Evolutionary conservation across 177 flowering plant genomes (phyloP), one percentile per base, ranked within the genome.

Genomic region (Tripterygium wilfordii): DNA sequence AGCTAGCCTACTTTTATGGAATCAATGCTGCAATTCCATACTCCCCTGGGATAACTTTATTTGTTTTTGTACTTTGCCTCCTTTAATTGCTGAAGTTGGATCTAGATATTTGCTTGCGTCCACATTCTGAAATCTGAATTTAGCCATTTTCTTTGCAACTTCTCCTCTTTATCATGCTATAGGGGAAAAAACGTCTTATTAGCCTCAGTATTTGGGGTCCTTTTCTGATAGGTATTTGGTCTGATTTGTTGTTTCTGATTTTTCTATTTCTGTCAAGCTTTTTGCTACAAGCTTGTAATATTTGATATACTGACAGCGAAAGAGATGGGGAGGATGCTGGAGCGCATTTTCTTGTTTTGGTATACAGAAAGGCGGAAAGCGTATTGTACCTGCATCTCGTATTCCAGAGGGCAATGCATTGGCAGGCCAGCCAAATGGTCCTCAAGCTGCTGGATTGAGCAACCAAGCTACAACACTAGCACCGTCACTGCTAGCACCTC

Each of bases 321-420:
- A 85, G 69, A 63, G 89, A 68, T 91, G 98, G 96, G 72, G 79
- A 33, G 82, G 80, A 35, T 91, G 90, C 58, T 80, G 56, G 75
- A 67, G 75, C 53, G 80, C 78, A 22, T 58, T 91, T 1, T 78
- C 88, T 15, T 91, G 96, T 52, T 83, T 91, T 51, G 64, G 87
- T 27, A 42, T 77, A 7, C 80, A 84, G 32, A 88, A 88, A 65
- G 86, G 95, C 33, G 85, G 88, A 29, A 88, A 79, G 36, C 92
- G 98, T n/a, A 80, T 92, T 52, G 98, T 86, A 4, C 98, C 98
- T 37, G 77, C 96, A 53, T 66, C 95, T 60, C 94, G 98, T 35
- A 63, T 80, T 35, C 84, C 83, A 13, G 96, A 88, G 15, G 83
- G 80, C 33, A 81, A 72, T 61, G 64, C 72, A 37, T 48, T 82